Conservation (phyloP, 108 stramenopile species). For the Pseudonitzschia multiseries region DNA sequence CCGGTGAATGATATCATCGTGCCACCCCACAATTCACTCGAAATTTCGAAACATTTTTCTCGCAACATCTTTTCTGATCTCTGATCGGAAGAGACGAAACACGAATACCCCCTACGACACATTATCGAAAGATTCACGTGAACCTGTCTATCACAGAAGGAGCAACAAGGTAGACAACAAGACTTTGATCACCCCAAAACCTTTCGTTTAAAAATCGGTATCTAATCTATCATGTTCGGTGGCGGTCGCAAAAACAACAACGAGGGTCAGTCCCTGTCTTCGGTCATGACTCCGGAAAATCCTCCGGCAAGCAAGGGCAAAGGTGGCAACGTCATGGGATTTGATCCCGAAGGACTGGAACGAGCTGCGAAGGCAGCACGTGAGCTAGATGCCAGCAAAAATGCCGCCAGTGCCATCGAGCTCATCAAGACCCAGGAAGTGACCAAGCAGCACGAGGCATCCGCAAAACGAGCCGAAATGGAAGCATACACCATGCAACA, state of each 20-base stretch:
- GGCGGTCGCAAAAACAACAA: slow-evolving; percentile 62
- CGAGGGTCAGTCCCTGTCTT: slow-evolving; percentile 62
- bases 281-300: slow-evolving; percentile 82
- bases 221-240: slow-evolving; percentile 14
- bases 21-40: neutral
- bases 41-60: slow-evolving; percentile 1
- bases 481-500: slow-evolving; percentile 89
- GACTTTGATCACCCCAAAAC: neutral
- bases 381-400: slow-evolving; percentile 79
- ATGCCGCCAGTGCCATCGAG: slow-evolving; percentile 84
- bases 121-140: neutral
- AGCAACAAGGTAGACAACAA: neutral
- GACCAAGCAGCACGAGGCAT: slow-evolving; percentile 92
- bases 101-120: neutral
- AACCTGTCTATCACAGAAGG: neutral
- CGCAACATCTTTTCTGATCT: neutral
- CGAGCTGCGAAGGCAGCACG: slow-evolving; percentile 92
- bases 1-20: neutral
- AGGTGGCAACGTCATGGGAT: slow-evolving; percentile 68
- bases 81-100: neutral
- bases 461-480: slow-evolving; percentile 85
- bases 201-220: neutral
- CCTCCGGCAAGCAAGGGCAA: slow-evolving; percentile 47
- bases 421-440: slow-evolving; percentile 93
- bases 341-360: slow-evolving; percentile 94